These are phyloP conservation scores for Botrytis medusae DNA, from an alignment of 2,329 filamentous ascomycete genomes.

Conservation along the genomic window DNA sequence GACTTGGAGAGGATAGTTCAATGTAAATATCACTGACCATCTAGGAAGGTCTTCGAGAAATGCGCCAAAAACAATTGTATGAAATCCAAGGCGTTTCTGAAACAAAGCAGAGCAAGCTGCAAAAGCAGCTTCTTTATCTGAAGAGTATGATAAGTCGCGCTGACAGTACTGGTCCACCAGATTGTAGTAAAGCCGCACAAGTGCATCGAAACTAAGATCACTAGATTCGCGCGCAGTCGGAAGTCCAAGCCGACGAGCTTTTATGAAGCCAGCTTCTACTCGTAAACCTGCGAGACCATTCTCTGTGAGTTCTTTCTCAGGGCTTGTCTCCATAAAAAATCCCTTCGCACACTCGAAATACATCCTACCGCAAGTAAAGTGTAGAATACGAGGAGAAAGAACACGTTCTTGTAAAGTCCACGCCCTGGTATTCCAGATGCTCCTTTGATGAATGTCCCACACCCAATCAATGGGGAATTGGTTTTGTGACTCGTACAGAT, in stretches of 20 bases:
- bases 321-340: not conserved
- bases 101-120: not conserved
- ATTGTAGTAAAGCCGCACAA: not conserved
- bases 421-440: not conserved
- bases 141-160: not conserved
- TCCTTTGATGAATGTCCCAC: not conserved
- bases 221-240: not conserved
- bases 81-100: not conserved
- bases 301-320: not conserved
- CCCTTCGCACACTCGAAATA: not conserved
- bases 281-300: not conserved
- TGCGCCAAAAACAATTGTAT: not conserved
- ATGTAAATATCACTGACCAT: not conserved
- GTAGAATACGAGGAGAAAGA: not conserved
- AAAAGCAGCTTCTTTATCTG: not conserved
- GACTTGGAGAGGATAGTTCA: fast-evolving
- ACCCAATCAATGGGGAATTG: not conserved
- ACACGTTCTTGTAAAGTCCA: not conserved
- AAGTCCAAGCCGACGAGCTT: not conserved
- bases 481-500: not conserved
- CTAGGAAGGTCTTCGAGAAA: not conserved
- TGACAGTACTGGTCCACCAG: not conserved
- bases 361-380: not conserved
- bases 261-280: not conserved
- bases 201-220: not conserved